phyloP scores from a whole-genome alignment of 2,329 filamentous ascomycete species.

The Fusarium albosuccineum region DNA sequence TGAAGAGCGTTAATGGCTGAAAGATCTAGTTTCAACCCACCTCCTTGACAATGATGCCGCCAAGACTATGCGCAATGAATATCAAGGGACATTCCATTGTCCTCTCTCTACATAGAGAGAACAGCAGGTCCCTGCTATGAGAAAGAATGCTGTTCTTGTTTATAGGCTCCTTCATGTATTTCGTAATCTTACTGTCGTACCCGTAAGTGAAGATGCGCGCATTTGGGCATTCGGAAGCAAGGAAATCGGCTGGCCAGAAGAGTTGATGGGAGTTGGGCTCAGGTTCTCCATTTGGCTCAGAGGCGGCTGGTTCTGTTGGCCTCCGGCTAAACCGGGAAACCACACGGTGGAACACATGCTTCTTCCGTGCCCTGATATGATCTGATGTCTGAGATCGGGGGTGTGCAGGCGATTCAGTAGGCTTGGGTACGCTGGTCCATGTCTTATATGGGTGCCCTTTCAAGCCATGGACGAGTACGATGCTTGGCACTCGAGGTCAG shows the following conservation, averaged over 20 bases:
- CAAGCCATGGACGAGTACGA: conserved; percentile 26
- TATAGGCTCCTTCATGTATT: background rate
- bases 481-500: conserved; percentile 5
- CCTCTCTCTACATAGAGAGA: background rate
- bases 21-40: background rate
- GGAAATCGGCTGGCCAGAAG: conserved; percentile 29
- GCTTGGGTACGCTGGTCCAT: background rate
- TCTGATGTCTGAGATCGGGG: background rate
- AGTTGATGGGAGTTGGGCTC: background rate
- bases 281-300: background rate
- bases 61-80: conserved; percentile 25
- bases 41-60: conserved; percentile 30
- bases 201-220: conserved; percentile 24
- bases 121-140: conserved; percentile 29
- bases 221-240: background rate
- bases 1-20: too few relatives aligned
- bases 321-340: background rate
- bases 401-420: too few relatives aligned
- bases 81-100: background rate
- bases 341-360: background rate
- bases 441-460: conserved; percentile 31
- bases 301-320: background rate
- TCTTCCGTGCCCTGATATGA: background rate
- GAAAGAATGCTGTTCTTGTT: conserved; percentile 25
- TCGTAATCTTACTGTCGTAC: conserved; percentile 34